phyloP scores from a whole-genome alignment of 345 rosid species.

The Citrus medica region DNA sequence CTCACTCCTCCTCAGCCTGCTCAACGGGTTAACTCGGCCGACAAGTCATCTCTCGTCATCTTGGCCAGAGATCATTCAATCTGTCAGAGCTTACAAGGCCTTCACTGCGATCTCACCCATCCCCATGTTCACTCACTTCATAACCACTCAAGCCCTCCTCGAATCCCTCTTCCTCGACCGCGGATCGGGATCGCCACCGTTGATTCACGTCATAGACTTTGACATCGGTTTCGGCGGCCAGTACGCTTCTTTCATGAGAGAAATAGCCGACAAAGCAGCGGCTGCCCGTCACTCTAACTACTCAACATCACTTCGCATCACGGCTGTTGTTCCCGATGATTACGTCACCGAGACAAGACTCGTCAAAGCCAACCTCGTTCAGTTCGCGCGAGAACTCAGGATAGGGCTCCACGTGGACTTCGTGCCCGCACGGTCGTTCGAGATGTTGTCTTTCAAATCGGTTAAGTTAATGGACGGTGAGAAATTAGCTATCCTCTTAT shows the following conservation, averaged over 20 bases:
- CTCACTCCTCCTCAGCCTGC: slow-evolving; percentile 25
- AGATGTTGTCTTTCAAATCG: slow-evolving; percentile 73
- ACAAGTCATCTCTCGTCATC: slow-evolving; percentile 38
- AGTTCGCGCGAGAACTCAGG: slow-evolving; percentile 76
- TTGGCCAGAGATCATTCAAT: slow-evolving; percentile 68
- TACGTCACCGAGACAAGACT: slow-evolving; percentile 60
- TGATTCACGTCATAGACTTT: slow-evolving; percentile 82
- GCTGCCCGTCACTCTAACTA: not conserved
- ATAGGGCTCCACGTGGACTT: slow-evolving; percentile 76
- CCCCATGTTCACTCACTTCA: slow-evolving; percentile 88
- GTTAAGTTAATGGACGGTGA: slow-evolving; percentile 70
- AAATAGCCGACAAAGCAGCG: slow-evolving; percentile 51
- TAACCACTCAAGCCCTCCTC: slow-evolving; percentile 78
- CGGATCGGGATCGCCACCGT: slow-evolving; percentile 38
- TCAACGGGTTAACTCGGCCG: slow-evolving; percentile 43
- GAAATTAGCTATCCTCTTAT: slow-evolving; percentile 53
- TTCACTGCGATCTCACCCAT: slow-evolving; percentile 78
- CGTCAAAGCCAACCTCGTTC: slow-evolving; percentile 66
- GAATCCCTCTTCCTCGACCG: slow-evolving; percentile 39
- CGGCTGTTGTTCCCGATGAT: slow-evolving; percentile 81
- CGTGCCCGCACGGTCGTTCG: slow-evolving; percentile 62
- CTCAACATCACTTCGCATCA: slow-evolving; percentile 57
- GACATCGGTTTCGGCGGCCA: slow-evolving; percentile 96
- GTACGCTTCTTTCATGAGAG: slow-evolving; percentile 85
- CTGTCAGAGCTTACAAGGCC: slow-evolving; percentile 63